Base-by-base conservation (phyloP, 768 basidiomycete species). In the Suillus variegatus region DNA sequence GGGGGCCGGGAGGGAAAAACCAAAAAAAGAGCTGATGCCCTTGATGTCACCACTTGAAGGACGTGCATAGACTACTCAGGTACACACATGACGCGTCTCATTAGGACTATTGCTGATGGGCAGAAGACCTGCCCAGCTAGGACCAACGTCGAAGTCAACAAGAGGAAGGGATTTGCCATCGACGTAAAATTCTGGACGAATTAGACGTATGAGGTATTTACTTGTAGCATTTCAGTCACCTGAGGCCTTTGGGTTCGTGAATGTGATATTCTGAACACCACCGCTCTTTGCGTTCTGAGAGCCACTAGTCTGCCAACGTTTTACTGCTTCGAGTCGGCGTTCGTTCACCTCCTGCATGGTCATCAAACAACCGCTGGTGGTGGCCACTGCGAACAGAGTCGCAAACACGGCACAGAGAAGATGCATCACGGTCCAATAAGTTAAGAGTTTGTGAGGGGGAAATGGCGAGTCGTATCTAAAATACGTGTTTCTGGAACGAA, bases 1-100 rank as follows among this genome's bases (percentile, higher is more conserved):
- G 77, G 0, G 89, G 88, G 4, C 89, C 90, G 2, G 91, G 89
- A 63, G 91, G 91, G 79, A 91, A 92, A 77, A 91, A 89, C 91
- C 91, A 92, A 77, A 93, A 93, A 80, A 88, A 93, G 14, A 92
- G 82, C 89, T 49, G 22, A 25, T 25, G 13, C 3, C 3, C 22
- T 25, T 14, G 12, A 25, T 25, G 2, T 49, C 13, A 49, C 3
- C 22, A 25, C 41, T 43, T 6, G 16, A 14, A 25, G 13, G 6
- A 49, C 28, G 1, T 52, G 40, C 14, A 43, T 32, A 36, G 6
- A n/a, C 8, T 8, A 5, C 41, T 38, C 40, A 7, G 8, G 32
- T 46, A 40, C 47, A 28, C 25, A 88, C 89, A 83, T 92, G 82
- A 57, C 90, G 83, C 5, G 88, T 89, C 76, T 93, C 91, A 54